Base-by-base conservation (phyloP, 495 filamentous ascomycete species). In the Lepraria neglecta region DNA sequence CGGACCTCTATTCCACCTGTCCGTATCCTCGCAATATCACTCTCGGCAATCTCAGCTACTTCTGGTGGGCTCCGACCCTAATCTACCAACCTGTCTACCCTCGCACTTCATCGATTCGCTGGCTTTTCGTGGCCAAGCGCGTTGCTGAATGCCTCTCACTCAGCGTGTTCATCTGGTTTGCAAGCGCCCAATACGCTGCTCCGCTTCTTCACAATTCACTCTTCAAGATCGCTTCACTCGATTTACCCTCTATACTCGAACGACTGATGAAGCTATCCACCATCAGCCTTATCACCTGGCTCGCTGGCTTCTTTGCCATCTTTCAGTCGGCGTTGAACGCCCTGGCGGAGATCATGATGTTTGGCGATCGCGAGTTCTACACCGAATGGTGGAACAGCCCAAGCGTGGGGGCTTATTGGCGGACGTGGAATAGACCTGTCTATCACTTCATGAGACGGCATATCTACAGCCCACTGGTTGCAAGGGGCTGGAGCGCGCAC, bases 51-150 rank as follows among this genome's bases (percentile, higher is more conserved):
- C 75, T 98, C 6, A 79, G 76, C 45, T 98, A 97, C 75, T 98
- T 97, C 67, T 97, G 94, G 90, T 90, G 91, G 82, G 94, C 94
- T 0, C 94, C 94, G 1, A 98, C 94, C 0, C 78, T 98, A 24
- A 88, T 97, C 56, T 98, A 98, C 73, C 94, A 98, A 73, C 92
- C 94, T 1, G 90, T 95, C 12, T 98, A 98, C 69, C 94, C 94
- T 12, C 87, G 91, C 46, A 87, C 86, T 17, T 70, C 78, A 1
- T 78, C 78, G 35, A 89, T 96, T 65, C 82, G 92, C 45, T 95
- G 90, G 89, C 68, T 80, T 3, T 97, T 97, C 69, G 88, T 98
- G 27, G 72, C 80, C 15, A 95, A 96, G 72, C 84, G 94, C 11
- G 68, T 92, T 27, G 81, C 78, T 19, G 94, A 98, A 73, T 83